Evolutionary conservation across 805 yeast genomes (phyloP).

Genomic region (Martiniozyma abietophila): DNA sequence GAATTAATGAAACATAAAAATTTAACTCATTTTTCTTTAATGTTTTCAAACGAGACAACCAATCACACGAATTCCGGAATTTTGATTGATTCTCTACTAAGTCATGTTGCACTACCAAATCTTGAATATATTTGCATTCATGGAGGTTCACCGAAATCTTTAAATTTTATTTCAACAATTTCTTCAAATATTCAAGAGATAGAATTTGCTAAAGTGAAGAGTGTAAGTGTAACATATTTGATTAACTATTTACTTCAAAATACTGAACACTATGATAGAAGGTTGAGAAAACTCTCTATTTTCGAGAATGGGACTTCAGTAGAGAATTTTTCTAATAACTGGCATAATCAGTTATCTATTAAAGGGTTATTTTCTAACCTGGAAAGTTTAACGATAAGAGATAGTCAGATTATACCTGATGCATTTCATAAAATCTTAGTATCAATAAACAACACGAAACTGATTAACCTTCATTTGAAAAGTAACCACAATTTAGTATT

Average conservation of each 20-base stretch:
- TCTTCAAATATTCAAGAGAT: no score
- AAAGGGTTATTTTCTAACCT: conserved; percentile 2
- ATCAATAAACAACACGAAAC: no score
- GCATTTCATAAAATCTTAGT: background rate
- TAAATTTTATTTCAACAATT: no score
- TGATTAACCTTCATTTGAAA: conserved; percentile 1
- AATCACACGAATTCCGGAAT: no score
- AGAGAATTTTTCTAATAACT: conserved; percentile 1
- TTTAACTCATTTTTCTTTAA: no score
- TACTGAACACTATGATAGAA: background rate
- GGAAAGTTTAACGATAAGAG: conserved; percentile 2
- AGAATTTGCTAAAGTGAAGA: conserved; percentile 5
- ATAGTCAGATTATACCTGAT: conserved; percentile 5
- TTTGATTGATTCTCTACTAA: no score
- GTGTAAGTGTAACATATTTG: background rate
- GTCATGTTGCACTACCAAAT: no score
- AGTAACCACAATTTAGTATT: conserved; percentile 2
- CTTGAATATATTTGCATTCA: no score
- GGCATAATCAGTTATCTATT: conserved; percentile 1
- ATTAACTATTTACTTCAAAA: conserved; percentile 1
- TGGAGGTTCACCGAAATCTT: no score
- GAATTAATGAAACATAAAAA: no score
- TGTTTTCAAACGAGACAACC: no score
- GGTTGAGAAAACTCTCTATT: background rate
- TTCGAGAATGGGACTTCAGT: conserved; percentile 3